Base-by-base conservation (phyloP, 192 early-diverging fungal species). In the Geranomyces michiganensis region DNA sequence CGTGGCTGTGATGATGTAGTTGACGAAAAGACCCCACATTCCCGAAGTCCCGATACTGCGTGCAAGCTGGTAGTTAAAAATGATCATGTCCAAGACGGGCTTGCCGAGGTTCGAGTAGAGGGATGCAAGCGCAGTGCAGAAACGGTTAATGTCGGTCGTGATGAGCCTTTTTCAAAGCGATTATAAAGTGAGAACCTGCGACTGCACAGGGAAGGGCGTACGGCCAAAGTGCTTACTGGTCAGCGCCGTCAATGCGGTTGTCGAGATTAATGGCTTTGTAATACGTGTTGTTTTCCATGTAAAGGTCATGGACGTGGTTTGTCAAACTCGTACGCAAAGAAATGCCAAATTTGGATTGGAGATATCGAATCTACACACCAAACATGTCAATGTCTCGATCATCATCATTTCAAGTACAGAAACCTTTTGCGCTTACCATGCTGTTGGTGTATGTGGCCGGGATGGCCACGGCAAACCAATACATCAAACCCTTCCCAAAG, bases 391-490 rank as follows among this genome's bases (percentile, higher is more conserved):
- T 53, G n/a, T n/a, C n/a, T n/a, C n/a, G n/a, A n/a, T n/a, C n/a
- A n/a, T n/a, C n/a, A n/a, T n/a, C 27, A 33, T 60, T 60, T 60
- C 31, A n/a, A n/a, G n/a, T 19, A 2, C 58, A 60, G 6, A 29
- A 60, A 29, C 21, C 26, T 26, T 15, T 68, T 56, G 55, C 69
- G 74, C 56, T 78, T 79, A 92, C 94, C 96, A 98, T 98, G 80
- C 90, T 93, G 79, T 98, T 98, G 45, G 96, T 98, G 77, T 96
- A 98, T 8, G 94, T 96, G 7, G 96, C 94, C 21, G 96, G 96
- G 7, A 98, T 79, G 15, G 96, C 93, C 73, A 98, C 94, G 22
- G 90, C 86, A 75, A 98, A 94, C 93, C 94, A 98, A 62, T 92
- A 93, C 19, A 85, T 79, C 33, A 99, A 85, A 1, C 94, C 93